Evolutionary conservation across 75 land plant genomes (phyloP).

Genomic region (Cryptomeria japonica): DNA sequence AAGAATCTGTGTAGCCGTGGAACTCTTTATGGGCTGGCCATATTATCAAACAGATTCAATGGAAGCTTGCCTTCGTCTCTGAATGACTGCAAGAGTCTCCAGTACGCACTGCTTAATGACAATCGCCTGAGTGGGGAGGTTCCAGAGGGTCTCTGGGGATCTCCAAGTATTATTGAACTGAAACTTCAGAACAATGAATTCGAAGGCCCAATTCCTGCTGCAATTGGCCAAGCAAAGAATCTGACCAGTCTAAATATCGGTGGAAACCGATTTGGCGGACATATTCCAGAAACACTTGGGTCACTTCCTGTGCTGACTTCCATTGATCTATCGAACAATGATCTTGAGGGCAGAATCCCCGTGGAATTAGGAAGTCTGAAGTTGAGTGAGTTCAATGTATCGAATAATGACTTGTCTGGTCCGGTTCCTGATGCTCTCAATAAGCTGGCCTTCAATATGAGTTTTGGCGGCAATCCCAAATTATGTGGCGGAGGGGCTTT

Average conservation of each 20-base stretch:
- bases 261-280: background rate
- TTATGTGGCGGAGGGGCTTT: slow-evolving; percentile 20
- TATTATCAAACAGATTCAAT: slow-evolving; percentile 18
- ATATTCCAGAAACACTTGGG: slow-evolving; percentile 9
- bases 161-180: background rate
- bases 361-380: background rate
- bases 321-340: slow-evolving; percentile 8
- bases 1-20: background rate
- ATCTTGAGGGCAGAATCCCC: background rate
- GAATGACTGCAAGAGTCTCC: slow-evolving; percentile 1
- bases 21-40: background rate
- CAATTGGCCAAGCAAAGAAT: background rate
- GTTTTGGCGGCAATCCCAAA: slow-evolving; percentile 19
- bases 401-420: slow-evolving; percentile 25
- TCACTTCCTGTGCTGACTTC: background rate
- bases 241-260: background rate
- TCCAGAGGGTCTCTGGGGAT: slow-evolving; percentile 20
- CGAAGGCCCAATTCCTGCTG: background rate
- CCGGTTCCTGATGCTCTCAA: slow-evolving; percentile 18
- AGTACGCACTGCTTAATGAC: slow-evolving; percentile 22
- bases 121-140: slow-evolving; percentile 36
- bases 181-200: background rate
- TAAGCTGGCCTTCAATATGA: slow-evolving; percentile 12
- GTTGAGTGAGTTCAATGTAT: slow-evolving; percentile 19
- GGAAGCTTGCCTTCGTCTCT: slow-evolving; percentile 18